Percentiles rank a stretch among this genome's conserved stretches.
phyloP scores from a whole-genome alignment of 805 yeast genomes.

The Cyberlindnera sargentensis region DNA sequence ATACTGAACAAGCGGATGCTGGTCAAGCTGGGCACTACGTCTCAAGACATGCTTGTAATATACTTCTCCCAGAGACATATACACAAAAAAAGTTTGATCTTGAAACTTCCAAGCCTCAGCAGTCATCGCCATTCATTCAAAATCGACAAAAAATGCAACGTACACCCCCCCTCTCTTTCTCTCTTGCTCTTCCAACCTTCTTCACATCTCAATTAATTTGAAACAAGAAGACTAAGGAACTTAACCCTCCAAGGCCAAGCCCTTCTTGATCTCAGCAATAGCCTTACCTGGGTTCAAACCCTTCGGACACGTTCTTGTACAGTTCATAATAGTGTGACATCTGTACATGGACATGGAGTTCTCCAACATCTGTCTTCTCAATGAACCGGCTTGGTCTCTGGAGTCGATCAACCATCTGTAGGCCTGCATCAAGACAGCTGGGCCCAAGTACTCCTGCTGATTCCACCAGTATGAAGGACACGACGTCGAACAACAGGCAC shows the following conservation, averaged over 20 bases:
- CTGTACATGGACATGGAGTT: conserved; percentile 97
- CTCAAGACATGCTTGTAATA: too few species aligned
- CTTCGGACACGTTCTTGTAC: conserved; percentile 97
- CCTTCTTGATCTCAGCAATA: conserved; percentile 94
- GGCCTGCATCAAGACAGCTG: conserved; percentile 98
- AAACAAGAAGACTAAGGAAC: too few species aligned
- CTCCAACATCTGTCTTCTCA: conserved; percentile 85
- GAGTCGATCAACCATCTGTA: conserved; percentile 98
- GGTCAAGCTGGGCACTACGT: too few species aligned
- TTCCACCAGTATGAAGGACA: conserved; percentile 99
- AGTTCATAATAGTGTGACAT: conserved; percentile 99
- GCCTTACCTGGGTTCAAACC: conserved; percentile 97
- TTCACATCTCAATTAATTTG: neutral
- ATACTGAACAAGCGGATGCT: neutral
- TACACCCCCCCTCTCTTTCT: neutral
- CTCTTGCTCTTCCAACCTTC: neutral
- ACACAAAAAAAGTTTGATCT: neutral
- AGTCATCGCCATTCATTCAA: too few species aligned
- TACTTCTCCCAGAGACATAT: neutral
- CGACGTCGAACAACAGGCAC: conserved; percentile 98
- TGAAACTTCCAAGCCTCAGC: too few species aligned
- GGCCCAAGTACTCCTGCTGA: conserved; percentile 97
- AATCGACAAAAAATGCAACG: neutral
- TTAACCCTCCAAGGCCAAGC: conserved; percentile 46
- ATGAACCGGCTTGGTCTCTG: conserved; percentile 81